A percentile compares a stretch with the other conserved stretches of the same genome.
phyloP scores from a whole-genome alignment of 768 basidiomycete species.

The Dioszegia aurantiaca region DNA sequence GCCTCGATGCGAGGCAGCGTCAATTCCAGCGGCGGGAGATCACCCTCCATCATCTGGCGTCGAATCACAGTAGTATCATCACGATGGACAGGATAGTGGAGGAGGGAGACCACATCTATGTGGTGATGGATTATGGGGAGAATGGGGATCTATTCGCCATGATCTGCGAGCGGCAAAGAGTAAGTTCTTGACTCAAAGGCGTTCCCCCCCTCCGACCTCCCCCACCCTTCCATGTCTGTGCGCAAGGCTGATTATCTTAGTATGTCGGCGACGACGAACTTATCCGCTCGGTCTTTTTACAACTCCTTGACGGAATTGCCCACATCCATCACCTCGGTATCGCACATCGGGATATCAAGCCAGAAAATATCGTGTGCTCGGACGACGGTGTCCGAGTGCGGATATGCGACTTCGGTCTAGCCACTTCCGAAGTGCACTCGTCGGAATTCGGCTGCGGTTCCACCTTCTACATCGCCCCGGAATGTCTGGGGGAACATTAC shows the following conservation, averaged over 20 bases:
- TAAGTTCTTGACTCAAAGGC: no score
- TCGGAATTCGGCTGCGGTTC: slow-evolving; percentile 52
- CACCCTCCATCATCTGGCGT: slow-evolving; percentile 54
- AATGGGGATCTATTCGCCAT: slow-evolving; percentile 50
- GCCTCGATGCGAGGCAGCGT: slow-evolving; percentile 62
- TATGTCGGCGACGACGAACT: slow-evolving; percentile 60
- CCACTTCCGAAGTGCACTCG: slow-evolving; percentile 44
- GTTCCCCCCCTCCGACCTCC: no score
- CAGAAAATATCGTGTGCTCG: slow-evolving; percentile 56
- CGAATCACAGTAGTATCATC: slow-evolving; percentile 44
- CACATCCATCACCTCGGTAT: slow-evolving; percentile 46
- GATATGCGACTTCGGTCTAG: slow-evolving; percentile 52
- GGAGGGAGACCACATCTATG: slow-evolving; percentile 40
- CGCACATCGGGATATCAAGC: slow-evolving; percentile 50
- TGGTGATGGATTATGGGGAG: slow-evolving; percentile 51
- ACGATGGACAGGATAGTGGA: slow-evolving; percentile 45
- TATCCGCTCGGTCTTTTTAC: slow-evolving; percentile 84
- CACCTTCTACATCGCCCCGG: slow-evolving; percentile 52
- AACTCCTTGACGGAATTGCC: slow-evolving; percentile 81
- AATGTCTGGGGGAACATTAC: slow-evolving; percentile 58
- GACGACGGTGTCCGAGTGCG: slow-evolving; percentile 33
- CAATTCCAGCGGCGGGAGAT: slow-evolving; percentile 70
- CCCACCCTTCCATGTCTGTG: not conserved
- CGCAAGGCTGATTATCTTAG: slow-evolving; percentile 55
- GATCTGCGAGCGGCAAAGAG: slow-evolving; percentile 49